These are phyloP conservation scores for Ophiostoma ulmi DNA, from an alignment of 2,329 filamentous ascomycete genomes.

Conservation along the genomic window DNA sequence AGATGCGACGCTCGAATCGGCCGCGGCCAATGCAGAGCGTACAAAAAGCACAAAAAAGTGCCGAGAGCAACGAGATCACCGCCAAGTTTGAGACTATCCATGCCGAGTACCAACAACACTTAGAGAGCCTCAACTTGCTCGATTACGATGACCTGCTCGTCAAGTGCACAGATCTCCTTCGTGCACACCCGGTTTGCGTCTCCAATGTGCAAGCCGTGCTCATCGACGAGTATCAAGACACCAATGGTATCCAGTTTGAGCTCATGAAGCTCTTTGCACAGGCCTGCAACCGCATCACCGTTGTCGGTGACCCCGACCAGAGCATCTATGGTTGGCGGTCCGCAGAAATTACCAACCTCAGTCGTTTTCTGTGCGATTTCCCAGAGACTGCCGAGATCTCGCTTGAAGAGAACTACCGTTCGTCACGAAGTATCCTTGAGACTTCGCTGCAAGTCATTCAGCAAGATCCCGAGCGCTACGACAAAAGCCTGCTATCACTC, in stretches of 20 bases:
- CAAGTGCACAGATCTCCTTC: conserved; percentile 73
- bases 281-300: conserved; percentile 69
- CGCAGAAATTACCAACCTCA: conserved; percentile 84
- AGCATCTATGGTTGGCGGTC: conserved; percentile 96
- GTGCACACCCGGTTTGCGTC: conserved; percentile 69
- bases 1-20: not conserved
- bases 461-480: conserved; percentile 74
- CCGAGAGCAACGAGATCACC: not conserved
- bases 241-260: conserved; percentile 90
- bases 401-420: conserved; percentile 91
- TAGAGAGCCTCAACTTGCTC: conserved; percentile 72
- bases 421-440: conserved; percentile 75
- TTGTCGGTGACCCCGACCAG: conserved; percentile 94
- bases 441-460: conserved; percentile 82
- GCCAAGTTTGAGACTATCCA: conserved; percentile 45
- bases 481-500: conserved; percentile 73
- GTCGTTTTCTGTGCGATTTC: conserved; percentile 70
- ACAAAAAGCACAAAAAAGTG: conserved; percentile 28
- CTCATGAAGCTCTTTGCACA: conserved; percentile 85
- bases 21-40: conserved; percentile 29
- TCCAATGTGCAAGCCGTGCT: conserved; percentile 85
- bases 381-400: conserved; percentile 75
- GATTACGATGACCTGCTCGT: conserved; percentile 93
- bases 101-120: conserved; percentile 69
- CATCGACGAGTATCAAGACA: conserved; percentile 97